Evolutionary conservation across 129 eudicot species (phyloP), one percentile per base, ranked within the genome.

Genomic region (Saussurea involucrata): DNA sequence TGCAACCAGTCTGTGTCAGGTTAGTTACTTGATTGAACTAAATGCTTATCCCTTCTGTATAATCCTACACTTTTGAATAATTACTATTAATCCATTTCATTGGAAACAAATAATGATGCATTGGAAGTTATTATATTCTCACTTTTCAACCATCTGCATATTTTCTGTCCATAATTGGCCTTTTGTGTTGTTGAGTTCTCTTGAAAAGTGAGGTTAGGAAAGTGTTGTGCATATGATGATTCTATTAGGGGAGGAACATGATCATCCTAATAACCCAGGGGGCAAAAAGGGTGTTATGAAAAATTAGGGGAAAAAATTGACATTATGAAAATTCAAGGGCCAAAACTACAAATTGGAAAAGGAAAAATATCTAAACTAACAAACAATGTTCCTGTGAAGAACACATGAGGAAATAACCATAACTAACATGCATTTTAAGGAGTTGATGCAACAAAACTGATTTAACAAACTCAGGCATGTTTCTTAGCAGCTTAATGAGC

Each of bases 11-110:
- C 32, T 53, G 11, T 42, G 63, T 57, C 31, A 7, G 64, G 72
- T 63, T 71, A 5, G 77, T 29, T 78, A 40, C 71, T 61, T 40
- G 77, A 44, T 53, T 71, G 49, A 71, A 40, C 71, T 71, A 6
- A 65, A 53, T 15, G 24, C 53, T 37, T 78, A 69, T 72, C 55
- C 2, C 76, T 27, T 74, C n/a, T 57, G 84, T 81, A 68, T 74
- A 68, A 68, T 80, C 70, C 79, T 66, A 80, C 69, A 80, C 60
- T 24, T n/a, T 66, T 33, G 66, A 80, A 36, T 21, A 74, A 18
- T 55, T 80, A 15, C 17, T 42, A 18, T 25, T 66, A 57, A 12
- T 58, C 84, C 66, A 18, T 74, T 80, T 76, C 13, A 20, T 4
- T 36, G 75, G 80, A 74, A 80, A 37, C 53, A 24, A 49, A 68